Base-by-base conservation (phyloP, 2,329 filamentous ascomycete genomes). In the Didymosphaeria variabile region DNA sequence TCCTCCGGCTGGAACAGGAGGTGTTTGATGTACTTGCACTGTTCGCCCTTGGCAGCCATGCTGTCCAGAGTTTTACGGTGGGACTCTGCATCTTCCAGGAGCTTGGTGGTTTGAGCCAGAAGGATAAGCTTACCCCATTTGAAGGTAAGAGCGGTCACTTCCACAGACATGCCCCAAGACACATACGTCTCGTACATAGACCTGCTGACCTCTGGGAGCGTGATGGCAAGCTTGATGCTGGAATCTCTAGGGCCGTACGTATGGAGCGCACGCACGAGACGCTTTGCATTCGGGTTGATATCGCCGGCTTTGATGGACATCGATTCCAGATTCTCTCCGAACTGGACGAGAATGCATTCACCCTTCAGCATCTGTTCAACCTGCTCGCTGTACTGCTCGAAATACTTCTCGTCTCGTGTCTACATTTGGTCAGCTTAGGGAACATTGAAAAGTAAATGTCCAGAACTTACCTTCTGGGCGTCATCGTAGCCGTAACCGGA, bases 41-140 rank as follows among this genome's bases (percentile, higher is more conserved):
- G 12, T 31, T 34, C 21, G 5, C 19, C 45, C 19, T 49, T 56
- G 2, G n/a, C 12, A n/a, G 38, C 6, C 42, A 56, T 31, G 3
- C 21, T n/a, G 7, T 19, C 44, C 21, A 56, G 31, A 12, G 44
- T 19, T 17, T 32, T 49, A 31, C 15, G 10, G 9, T 56, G 44
- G 6, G 19, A 12, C 23, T 32, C n/a, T 3, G 34, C 52, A 26
- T 45, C 52, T 12, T 19, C 26, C 38, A 55, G n/a, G 15, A 55
- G 26, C 40, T 45, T 55, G 52, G 52, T 34, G 3, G 29, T 55
- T 17, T 45, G 52, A 9, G 29, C 52, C n/a, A 55, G 38, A 17
- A 44, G 15, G 26, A 55, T 32, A 12, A 45, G 19, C 12, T 38
- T 10, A 17, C 31, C 42, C 52, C 52, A 44, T 3, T 12, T 45